phyloP scores from a whole-genome alignment of 108 stramenopile species.

The Cyclotella baltica region DNA sequence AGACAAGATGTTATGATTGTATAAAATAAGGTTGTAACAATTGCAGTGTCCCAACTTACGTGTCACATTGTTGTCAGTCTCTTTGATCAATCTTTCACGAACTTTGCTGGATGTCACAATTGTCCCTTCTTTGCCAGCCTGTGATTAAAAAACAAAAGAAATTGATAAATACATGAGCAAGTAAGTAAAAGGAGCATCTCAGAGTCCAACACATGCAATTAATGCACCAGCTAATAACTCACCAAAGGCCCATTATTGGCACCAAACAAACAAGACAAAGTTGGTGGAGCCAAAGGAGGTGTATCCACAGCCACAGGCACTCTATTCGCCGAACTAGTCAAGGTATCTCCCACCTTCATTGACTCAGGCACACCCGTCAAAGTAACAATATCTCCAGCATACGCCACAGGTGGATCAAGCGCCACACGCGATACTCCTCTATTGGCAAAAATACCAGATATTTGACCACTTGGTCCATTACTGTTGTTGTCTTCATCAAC shows the following conservation, averaged over 20 bases:
- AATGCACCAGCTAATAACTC: not conserved
- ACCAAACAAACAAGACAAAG: conserved; percentile 94
- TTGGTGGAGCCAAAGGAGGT: conserved; percentile 95
- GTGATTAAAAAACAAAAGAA: not conserved
- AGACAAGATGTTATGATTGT: not conserved
- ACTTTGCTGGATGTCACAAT: conserved; percentile 89
- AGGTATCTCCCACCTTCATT: conserved; percentile 89
- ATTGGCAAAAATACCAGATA: conserved; percentile 83
- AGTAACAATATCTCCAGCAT: conserved; percentile 96
- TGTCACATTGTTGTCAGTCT: conserved; percentile 97
- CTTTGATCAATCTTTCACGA: conserved; percentile 85
- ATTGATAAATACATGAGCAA: not conserved
- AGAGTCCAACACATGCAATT: not conserved
- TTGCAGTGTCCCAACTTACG: not conserved
- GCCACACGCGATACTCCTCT: conserved; percentile 75
- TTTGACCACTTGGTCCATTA: conserved; percentile 33
- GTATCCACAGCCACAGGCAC: conserved; percentile 71
- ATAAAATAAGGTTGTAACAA: conserved; percentile 4
- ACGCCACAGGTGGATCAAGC: conserved; percentile 77
- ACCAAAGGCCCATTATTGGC: conserved; percentile 96
- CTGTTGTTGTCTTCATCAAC: conserved; percentile 4
- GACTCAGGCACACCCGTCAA: conserved; percentile 91
- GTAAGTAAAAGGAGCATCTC: not conserved
- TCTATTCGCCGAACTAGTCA: conserved; percentile 75
- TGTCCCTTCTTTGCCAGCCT: conserved; percentile 92